Base-by-base conservation (phyloP, 148 eudicot genomes). In the Nepenthes gracilis region DNA sequence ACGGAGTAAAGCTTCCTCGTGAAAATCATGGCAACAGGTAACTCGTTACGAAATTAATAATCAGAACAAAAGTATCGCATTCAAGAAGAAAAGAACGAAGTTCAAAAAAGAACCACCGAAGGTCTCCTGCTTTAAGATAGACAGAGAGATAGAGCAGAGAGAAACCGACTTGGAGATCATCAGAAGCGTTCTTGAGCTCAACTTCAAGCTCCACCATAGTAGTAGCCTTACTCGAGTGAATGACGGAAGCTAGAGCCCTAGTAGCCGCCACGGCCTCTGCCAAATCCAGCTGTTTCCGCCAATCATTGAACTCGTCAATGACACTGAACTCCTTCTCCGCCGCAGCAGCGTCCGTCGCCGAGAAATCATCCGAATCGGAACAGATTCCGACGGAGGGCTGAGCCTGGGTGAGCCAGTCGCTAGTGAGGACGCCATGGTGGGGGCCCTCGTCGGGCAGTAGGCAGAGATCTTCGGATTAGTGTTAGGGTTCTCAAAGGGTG, bases 211-310 rank as follows among this genome's bases (percentile, higher is more conserved):
- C 96, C 94, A 88, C 83, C 88, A 92, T 88, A 8, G 97, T 92
- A n/a, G 85, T 80, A 23, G 96, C 97, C 56, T 75, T 75, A 47
- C 97, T 88, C n/a, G 81, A 77, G 59, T 90, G 66, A 64, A 92
- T 92, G 9, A 83, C 94, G 9, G 86, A 77, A 32, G 97, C 97
- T 78, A 92, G 67, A 50, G 97, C 97, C 86, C 94, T 82, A 72
- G 85, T 88, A 12, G 97, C 97, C 34, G 97, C 97, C 47, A 92
- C 97, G 0, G 97, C 96, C 72, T 92, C 97, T 2, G 97, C 97
- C 71, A 92, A 66, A 56, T 92, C 97, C 5, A 96, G 96, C 77
- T 81, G 96, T 48, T 83, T 83, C 71, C 97, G 61, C 96, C 94
- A 88, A 45, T 45, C 75, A 56, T 92, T 85, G 36, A 92, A 92